Evolutionary conservation across 108 stramenopile species (phyloP).

Genomic region (Skeletonema tropicum): DNA sequence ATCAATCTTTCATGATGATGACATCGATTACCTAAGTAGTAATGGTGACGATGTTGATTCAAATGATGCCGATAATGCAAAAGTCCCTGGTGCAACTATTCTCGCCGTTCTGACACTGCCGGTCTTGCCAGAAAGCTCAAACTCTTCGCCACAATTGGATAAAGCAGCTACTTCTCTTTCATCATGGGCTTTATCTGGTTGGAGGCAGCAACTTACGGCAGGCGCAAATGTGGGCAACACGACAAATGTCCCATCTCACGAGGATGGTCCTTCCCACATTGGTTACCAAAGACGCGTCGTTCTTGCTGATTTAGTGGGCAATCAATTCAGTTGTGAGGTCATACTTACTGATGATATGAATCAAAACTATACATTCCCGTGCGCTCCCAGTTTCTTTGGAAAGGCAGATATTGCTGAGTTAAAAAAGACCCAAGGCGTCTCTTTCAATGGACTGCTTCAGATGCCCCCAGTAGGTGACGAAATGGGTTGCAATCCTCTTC

Average conservation of each 20-base stretch:
- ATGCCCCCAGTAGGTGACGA: slow-evolving; percentile 40
- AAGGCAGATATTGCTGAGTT: slow-evolving; percentile 52
- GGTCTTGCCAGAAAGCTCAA: background rate
- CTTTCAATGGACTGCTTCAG: slow-evolving; percentile 39
- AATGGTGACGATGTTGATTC: background rate
- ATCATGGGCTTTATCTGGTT: slow-evolving; percentile 15
- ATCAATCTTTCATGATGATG: slow-evolving; percentile 28
- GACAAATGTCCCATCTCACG: background rate
- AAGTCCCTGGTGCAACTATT: slow-evolving; percentile 1
- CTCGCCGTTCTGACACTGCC: slow-evolving; percentile 29
- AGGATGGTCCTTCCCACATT: background rate
- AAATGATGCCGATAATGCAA: background rate
- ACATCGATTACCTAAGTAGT: background rate
- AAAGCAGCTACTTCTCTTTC: background rate
- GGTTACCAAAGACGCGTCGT: slow-evolving; percentile 14
- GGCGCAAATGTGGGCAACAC: background rate
- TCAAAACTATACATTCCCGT: slow-evolving; percentile 46
- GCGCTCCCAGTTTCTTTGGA: slow-evolving; percentile 81
- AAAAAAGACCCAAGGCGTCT: slow-evolving; percentile 24
- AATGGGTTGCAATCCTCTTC: slow-evolving; percentile 52
- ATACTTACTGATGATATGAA: slow-evolving; percentile 28
- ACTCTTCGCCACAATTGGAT: background rate
- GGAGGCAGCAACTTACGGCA: background rate
- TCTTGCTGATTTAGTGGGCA: slow-evolving; percentile 59
- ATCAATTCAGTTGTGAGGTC: slow-evolving; percentile 64